phyloP scores from a whole-genome alignment of 1,284 basidiomycete genomes.

The Vanrija sp. region DNA sequence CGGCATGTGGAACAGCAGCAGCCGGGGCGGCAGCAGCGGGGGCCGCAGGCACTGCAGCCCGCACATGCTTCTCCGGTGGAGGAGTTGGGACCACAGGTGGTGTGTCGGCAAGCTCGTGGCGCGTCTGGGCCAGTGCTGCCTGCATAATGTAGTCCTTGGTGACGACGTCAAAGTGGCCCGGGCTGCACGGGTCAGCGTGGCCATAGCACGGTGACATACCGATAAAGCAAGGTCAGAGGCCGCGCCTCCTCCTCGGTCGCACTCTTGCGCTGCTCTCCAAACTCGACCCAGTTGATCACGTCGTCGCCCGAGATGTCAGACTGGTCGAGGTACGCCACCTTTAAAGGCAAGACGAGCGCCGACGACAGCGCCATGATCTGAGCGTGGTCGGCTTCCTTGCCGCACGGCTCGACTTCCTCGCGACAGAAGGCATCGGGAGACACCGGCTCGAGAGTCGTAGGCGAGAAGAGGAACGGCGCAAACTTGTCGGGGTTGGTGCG shows the following conservation, averaged over 20 bases:
- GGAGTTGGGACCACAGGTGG: no score
- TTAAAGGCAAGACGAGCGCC: slow-evolving; percentile 64
- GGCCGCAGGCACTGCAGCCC: no score
- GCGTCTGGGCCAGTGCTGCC: no score
- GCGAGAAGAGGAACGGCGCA: slow-evolving; percentile 69
- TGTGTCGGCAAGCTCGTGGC: no score
- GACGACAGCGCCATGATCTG: slow-evolving; percentile 74
- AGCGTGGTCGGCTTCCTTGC: slow-evolving; percentile 83
- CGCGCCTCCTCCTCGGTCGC: slow-evolving; percentile 44
- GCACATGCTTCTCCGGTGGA: no score
- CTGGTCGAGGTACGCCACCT: slow-evolving; percentile 74
- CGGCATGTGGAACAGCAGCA: no score
- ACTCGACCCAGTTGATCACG: slow-evolving; percentile 59
- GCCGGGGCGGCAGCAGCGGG: no score
- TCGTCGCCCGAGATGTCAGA: slow-evolving; percentile 45
- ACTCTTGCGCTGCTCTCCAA: slow-evolving; percentile 52
- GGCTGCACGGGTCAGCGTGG: slow-evolving; percentile 49
- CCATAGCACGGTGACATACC: slow-evolving; percentile 53
- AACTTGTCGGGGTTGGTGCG: slow-evolving; percentile 62
- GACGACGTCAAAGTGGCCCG: slow-evolving; percentile 72
- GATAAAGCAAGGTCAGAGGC: slow-evolving; percentile 61
- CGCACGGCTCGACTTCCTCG: slow-evolving; percentile 69
- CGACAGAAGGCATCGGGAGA: slow-evolving; percentile 66
- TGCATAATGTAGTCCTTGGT: slow-evolving; percentile 30
- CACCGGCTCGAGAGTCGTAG: slow-evolving; percentile 61